Base-by-base conservation (phyloP, 495 filamentous ascomycete species). In the Chlorociboria aeruginascens region DNA sequence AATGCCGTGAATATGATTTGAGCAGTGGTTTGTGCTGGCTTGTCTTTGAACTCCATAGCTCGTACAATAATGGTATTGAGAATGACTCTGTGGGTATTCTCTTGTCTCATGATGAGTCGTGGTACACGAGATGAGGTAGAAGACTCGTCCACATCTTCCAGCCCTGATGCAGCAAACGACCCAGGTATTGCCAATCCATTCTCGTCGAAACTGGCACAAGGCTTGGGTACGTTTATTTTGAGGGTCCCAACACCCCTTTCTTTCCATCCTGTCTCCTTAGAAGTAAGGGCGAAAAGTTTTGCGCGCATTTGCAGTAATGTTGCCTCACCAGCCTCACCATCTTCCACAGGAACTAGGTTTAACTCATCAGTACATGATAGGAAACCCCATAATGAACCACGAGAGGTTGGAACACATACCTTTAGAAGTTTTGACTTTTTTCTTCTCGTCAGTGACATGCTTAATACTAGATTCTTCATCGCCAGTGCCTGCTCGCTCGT, bases 31-130 rank as follows among this genome's bases (percentile, higher is more conserved):
- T 76, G 64, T 41, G 82, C 71, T 43, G 76, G 72, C 52, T 77
- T 83, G 16, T 85, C 78, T 30, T 83, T 78, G 55, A 85, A 79
- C 32, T 74, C 73, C 76, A 89, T 83, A 6, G 76, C 73, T 54
- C 82, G 79, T 40, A 83, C 75, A 46, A 95, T 68, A 1, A 77
- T 74, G 3, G 81, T 82, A 63, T 95, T 95, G 34, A 95, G 71
- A 58, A 92, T 78, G n/a, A 95, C 81, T n/a, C 86, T 77, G 45
- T 83, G 72, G 6, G 82, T 85, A 35, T 85, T 83, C 52, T 94
- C 86, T 37, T 90, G 86, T 6, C 89, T 78, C 81, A 95, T 87
- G 49, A 95, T 76, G 55, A 95, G 74, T 20, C 89, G 81, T 9
- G 77, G 77, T 20, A 68, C 61, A 49, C 68, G 71, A 28, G 57